Evolutionary conservation across 495 filamentous ascomycete genomes (phyloP).

Genomic region (Aspergillus nanangensis): DNA sequence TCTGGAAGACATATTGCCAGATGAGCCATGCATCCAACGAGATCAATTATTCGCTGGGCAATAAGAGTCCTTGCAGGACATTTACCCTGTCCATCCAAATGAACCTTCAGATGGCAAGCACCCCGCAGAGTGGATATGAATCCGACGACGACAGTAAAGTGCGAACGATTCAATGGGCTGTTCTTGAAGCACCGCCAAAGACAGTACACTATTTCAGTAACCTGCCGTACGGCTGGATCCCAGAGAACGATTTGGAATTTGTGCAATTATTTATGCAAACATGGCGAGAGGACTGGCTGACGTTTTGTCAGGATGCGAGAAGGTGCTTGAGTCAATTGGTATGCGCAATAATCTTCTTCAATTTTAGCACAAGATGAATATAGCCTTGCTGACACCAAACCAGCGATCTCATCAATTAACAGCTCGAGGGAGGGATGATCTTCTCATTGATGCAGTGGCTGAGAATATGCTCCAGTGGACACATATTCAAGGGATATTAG

Average conservation of each 20-base stretch:
- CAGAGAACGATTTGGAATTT: constrained; percentile 14
- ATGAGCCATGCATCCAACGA: constrained; percentile 7
- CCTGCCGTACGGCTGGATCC: constrained; percentile 16
- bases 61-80: constrained; percentile 11
- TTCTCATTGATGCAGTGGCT: constrained; percentile 9
- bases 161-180: constrained; percentile 9
- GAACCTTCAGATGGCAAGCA: background rate
- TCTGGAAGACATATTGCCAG: constrained; percentile 10
- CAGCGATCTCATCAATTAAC: constrained; percentile 12
- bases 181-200: constrained; percentile 11
- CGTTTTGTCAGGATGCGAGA: constrained; percentile 10
- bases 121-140: background rate
- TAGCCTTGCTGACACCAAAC: background rate
- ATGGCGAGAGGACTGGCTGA: constrained; percentile 13
- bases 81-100: constrained; percentile 10
- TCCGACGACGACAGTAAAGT: background rate
- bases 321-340: constrained; percentile 6
- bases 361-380: background rate
- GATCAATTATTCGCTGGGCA: constrained; percentile 7
- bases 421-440: constrained; percentile 10
- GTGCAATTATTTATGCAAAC: constrained; percentile 14
- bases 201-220: constrained; percentile 17
- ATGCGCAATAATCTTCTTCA: background rate
- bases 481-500: constrained; percentile 11
- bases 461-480: constrained; percentile 15